Evolutionary conservation across 2,329 filamentous ascomycete genomes (phyloP), one percentile per base, ranked within the genome.

Genomic region (Colletotrichum tamarilloi): DNA sequence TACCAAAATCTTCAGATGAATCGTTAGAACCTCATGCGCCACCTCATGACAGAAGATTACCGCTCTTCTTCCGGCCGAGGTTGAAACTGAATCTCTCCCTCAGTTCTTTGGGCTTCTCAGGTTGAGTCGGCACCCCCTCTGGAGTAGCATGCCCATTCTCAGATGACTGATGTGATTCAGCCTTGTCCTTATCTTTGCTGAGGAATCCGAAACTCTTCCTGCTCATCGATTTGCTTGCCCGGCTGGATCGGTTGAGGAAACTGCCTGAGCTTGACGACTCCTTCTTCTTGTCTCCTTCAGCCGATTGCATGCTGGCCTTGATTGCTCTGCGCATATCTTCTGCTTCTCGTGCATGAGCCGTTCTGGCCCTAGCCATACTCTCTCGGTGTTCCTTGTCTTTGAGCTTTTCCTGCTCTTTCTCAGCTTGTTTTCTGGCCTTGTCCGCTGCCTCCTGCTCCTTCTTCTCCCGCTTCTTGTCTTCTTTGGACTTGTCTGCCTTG

Each of bases 161-260:
- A 42, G 79, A 76, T 24, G 77, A 78, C 28, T 77, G 77, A 26
- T 63, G 66, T 22, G 71, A 66, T 30, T 71, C 71, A 28, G 78
- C 76, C 77, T 80, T 82, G 8, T 78, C 76, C 76, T 84, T 87
- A 74, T 89, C 87, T 74, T 89, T 90, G 77, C 87, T 85, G 49
- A 92, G 83, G 78, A 94, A 93, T 38, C 88, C 89, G 78, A 94
- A 92, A 76, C 93, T 93, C 82, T 93, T 94, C 75, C 92, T 90
- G 62, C 93, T 90, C 85, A 97, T 89, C 75, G 94, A 95, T 84
- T 94, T 96, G 81, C 92, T 94, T 11, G 91, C 91, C 67, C 92
- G 88, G 76, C 92, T 90, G 75, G 93, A 91, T 57, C 94, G 88
- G 77, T 90, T 91, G 55, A 97, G 84, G 35, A 90, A 86, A 5